A percentile compares a stretch with the other conserved stretches of the same genome.
phyloP scores from a whole-genome alignment of 2,329 filamentous ascomycete genomes.

The Botrytis aclada region DNA sequence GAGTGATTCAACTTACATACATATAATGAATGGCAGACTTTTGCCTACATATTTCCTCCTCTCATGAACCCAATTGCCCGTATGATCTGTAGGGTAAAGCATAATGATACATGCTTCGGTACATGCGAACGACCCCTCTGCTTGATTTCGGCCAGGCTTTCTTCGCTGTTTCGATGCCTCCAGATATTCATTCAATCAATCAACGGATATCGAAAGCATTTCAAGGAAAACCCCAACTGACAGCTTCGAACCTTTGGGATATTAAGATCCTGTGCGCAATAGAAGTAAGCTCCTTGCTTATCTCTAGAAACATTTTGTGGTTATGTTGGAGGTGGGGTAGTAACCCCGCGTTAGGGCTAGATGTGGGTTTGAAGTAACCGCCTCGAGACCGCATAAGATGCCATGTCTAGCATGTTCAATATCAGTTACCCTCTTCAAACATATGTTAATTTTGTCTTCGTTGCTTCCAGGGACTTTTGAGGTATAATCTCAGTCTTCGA shows the following conservation, averaged over 20 bases:
- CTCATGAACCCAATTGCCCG: too few relatives aligned
- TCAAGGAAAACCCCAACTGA: too few relatives aligned
- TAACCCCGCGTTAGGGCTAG: constrained; percentile 11
- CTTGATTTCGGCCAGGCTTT: not conserved
- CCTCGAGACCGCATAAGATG: not conserved
- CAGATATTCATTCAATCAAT: not conserved
- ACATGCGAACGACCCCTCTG: not conserved
- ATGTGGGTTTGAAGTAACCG: not conserved
- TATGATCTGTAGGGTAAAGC: not conserved
- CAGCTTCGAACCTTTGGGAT: not conserved
- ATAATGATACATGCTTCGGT: not conserved
- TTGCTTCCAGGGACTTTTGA: not conserved
- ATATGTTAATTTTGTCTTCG: not conserved
- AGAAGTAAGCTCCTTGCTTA: not conserved
- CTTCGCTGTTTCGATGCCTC: not conserved
- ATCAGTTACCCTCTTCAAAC: not conserved
- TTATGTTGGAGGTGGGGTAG: constrained; percentile 8
- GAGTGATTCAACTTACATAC: not conserved
- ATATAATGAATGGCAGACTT: not conserved
- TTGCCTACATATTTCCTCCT: not conserved
- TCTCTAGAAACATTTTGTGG: not conserved
- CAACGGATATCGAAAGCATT: not conserved
- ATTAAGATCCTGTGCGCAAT: not conserved
- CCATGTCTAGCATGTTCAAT: not conserved
- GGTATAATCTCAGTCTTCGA: not conserved